Conservation (phyloP, 2,329 filamentous ascomycete species). For the Xylaria hypoxylon region DNA sequence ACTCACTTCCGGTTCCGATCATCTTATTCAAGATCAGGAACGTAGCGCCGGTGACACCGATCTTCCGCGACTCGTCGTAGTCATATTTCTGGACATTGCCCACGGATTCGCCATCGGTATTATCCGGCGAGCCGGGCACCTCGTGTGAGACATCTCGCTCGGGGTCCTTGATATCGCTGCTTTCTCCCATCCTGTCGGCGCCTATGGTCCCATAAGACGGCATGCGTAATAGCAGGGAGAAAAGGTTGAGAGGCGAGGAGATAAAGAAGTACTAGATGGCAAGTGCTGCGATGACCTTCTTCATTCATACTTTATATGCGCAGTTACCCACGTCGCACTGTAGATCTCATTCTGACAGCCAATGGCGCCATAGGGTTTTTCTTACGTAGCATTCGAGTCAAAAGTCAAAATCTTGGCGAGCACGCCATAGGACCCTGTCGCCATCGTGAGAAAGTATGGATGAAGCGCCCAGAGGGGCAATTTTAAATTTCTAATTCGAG, state of each 20-base stretch:
- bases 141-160: slow-evolving; percentile 40
- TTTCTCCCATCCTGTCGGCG: slow-evolving; percentile 33
- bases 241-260: slow-evolving; percentile 17
- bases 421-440: slow-evolving; percentile 45
- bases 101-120: slow-evolving; percentile 41
- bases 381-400: slow-evolving; percentile 36
- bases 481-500: slow-evolving; percentile 19
- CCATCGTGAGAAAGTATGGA: slow-evolving; percentile 26
- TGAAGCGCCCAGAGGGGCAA: slow-evolving; percentile 4
- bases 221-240: slow-evolving; percentile 18
- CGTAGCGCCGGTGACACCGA: slow-evolving; percentile 64
- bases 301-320: slow-evolving; percentile 32
- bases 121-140: slow-evolving; percentile 21
- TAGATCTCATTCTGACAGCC: slow-evolving; percentile 38
- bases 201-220: slow-evolving; percentile 30
- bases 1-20: slow-evolving; percentile 68
- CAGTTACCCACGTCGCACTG: slow-evolving; percentile 21
- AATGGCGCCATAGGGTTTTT: slow-evolving; percentile 42
- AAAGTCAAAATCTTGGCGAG: slow-evolving; percentile 44
- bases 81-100: slow-evolving; percentile 46
- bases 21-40: slow-evolving; percentile 70
- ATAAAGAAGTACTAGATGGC: not conserved
- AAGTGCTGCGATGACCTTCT: slow-evolving; percentile 23
- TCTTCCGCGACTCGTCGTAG: slow-evolving; percentile 56
- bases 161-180: slow-evolving; percentile 38